A percentile compares a stretch with the other conserved stretches of the same genome.
These are phyloP conservation scores for Lasiosphaeria ovina DNA, from an alignment of 495 filamentous ascomycete genomes.

Conservation along the genomic window DNA sequence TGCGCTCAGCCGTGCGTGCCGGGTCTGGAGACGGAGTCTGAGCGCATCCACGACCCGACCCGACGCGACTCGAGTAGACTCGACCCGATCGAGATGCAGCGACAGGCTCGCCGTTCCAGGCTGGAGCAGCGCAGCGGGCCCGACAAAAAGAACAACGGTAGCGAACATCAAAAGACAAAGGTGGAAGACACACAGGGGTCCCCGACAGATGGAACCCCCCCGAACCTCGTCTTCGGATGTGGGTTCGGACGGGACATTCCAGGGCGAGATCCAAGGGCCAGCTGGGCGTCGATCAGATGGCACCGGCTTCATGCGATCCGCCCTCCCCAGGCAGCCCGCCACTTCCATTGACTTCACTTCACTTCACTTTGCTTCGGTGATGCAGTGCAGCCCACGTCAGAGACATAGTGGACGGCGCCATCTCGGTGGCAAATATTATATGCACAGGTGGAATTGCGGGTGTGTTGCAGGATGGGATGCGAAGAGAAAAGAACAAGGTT, in stretches of 20 bases:
- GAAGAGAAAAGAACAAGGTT: too few species aligned
- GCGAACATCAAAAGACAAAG: background rate
- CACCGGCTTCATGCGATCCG: slow-evolving; percentile 17
- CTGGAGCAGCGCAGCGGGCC: background rate
- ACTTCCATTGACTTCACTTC: background rate
- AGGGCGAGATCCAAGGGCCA: background rate
- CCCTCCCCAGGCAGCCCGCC: slow-evolving; percentile 3
- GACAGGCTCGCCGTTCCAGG: background rate
- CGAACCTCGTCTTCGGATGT: background rate
- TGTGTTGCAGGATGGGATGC: too few species aligned
- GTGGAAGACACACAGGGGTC: slow-evolving; percentile 11
- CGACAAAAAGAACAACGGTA: background rate
- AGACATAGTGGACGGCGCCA: too few species aligned
- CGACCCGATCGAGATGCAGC: background rate
- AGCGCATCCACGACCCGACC: background rate
- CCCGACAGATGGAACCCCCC: slow-evolving; percentile 17
- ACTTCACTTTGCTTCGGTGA: too few species aligned
- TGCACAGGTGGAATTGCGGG: too few species aligned
- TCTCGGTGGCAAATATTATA: too few species aligned
- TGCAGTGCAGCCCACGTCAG: too few species aligned
- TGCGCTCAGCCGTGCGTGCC: slow-evolving; percentile 1
- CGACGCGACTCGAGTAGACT: background rate
- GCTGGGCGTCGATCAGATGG: slow-evolving; percentile 15
- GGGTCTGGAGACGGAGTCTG: slow-evolving; percentile 6
- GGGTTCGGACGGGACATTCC: slow-evolving; percentile 1